Evolutionary conservation across 2,329 filamentous ascomycete genomes (phyloP).

Genomic region (Hypoxylon sp.): DNA sequence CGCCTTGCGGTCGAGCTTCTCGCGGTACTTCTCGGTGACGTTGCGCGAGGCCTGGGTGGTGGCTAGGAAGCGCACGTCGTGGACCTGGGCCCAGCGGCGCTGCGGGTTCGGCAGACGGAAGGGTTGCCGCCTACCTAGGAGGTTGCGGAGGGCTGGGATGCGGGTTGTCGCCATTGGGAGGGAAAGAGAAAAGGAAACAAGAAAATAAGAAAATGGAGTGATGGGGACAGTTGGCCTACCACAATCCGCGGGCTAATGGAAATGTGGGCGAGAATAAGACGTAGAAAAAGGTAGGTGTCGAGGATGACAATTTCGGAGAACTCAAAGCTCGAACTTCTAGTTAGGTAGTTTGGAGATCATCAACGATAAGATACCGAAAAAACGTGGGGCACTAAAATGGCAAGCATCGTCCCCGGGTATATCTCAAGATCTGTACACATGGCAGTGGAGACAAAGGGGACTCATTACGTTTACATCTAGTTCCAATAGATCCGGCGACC

Average conservation of each 20-base stretch:
- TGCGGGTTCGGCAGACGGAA: constrained; percentile 63
- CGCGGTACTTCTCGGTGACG: constrained; percentile 86
- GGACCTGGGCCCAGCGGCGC: constrained; percentile 90
- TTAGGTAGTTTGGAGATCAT: constrained; percentile 13
- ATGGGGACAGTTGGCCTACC: background rate
- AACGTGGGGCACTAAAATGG: constrained; percentile 26
- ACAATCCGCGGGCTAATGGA: constrained; percentile 2
- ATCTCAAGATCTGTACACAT: constrained; percentile 14
- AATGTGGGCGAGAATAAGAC: constrained; percentile 1
- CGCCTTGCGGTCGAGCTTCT: constrained; percentile 88
- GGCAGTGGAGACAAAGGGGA: constrained; percentile 30
- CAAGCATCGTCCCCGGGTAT: constrained; percentile 15
- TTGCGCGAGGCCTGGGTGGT: constrained; percentile 78
- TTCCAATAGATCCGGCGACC: background rate
- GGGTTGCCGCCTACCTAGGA: constrained; percentile 39
- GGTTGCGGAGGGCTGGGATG: constrained; percentile 40
- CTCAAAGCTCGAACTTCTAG: constrained; percentile 9
- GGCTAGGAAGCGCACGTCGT: constrained; percentile 90
- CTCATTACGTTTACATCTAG: constrained; percentile 12
- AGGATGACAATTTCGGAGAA: background rate
- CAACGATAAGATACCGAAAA: constrained; percentile 12
- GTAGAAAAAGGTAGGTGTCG: background rate
- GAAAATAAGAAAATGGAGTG: background rate
- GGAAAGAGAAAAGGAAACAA: background rate
- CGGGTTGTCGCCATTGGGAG: constrained; percentile 41